Evolutionary conservation across 148 eudicot species (phyloP).

Genomic region (Rhododendron mucronatum): DNA sequence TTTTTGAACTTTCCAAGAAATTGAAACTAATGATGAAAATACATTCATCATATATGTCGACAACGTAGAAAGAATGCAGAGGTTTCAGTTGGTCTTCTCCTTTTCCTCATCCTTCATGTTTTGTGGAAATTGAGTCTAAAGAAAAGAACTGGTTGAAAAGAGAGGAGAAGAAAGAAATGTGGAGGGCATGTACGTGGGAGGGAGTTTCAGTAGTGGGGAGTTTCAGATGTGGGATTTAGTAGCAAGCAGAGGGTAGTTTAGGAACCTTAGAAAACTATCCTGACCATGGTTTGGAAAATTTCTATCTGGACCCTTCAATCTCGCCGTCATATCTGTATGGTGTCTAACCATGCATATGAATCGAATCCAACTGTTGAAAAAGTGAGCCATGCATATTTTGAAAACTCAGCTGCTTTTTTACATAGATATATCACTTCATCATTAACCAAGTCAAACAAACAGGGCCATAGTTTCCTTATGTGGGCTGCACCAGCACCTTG

Average conservation of each 20-base stretch:
- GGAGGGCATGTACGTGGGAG: background rate
- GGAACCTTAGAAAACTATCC: background rate
- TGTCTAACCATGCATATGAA: background rate
- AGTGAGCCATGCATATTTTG: background rate
- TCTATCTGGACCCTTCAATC: background rate
- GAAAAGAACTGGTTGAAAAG: background rate
- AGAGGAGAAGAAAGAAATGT: background rate
- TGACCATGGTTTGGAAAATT: background rate
- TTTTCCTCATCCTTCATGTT: background rate
- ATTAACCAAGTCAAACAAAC: background rate
- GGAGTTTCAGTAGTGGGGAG: background rate
- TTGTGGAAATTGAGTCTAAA: background rate
- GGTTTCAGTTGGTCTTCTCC: background rate
- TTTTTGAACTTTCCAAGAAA: background rate
- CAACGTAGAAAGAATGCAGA: background rate
- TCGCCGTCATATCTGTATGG: background rate
- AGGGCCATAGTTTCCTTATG: background rate
- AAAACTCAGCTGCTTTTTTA: background rate
- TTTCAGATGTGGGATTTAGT: background rate
- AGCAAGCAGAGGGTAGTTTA: background rate
- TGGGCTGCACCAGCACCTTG: background rate
- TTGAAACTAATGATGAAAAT: background rate
- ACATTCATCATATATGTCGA: background rate
- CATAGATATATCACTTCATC: background rate
- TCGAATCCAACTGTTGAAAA: background rate